Percentiles rank a stretch among this genome's conserved stretches.
These are phyloP conservation scores for Dichomitus squalens DNA, from an alignment of 1,284 basidiomycete genomes.

Conservation along the genomic window DNA sequence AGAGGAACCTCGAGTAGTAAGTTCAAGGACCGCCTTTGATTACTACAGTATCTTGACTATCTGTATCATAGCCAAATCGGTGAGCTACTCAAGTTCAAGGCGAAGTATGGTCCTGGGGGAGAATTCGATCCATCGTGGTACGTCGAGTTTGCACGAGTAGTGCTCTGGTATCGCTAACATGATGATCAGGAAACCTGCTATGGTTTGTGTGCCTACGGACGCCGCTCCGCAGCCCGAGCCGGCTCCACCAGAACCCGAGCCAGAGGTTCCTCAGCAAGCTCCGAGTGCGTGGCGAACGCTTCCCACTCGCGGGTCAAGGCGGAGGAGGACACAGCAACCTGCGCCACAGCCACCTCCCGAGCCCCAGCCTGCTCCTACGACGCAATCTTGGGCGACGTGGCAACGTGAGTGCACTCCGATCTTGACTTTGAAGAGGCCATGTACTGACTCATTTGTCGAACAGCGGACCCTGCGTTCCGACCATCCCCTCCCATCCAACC, in stretches of 20 bases:
- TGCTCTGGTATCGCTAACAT: conserved; percentile 7
- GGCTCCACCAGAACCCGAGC: conserved; percentile 19
- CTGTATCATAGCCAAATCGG: conserved; percentile 60
- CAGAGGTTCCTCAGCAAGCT: conserved; percentile 28
- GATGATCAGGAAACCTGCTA: conserved; percentile 48
- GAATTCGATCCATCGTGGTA: conserved; percentile 77
- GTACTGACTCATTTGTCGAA: neutral
- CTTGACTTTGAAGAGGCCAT: neutral
- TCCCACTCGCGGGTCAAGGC: conserved; percentile 31
- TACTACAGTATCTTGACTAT: neutral
- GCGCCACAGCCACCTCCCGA: conserved; percentile 27
- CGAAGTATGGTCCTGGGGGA: conserved; percentile 75
- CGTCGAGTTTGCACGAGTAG: conserved; percentile 27
- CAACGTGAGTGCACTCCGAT: conserved; percentile 51
- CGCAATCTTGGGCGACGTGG: conserved; percentile 65
- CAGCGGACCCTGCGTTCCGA: conserved; percentile 25
- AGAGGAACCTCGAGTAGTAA: conserved; percentile 70
- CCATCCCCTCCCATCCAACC: conserved; percentile 46
- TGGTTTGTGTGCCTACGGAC: conserved; percentile 29
- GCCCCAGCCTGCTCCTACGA: conserved; percentile 25
- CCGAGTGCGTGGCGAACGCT: conserved; percentile 64
- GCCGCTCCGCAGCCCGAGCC: conserved; percentile 21
- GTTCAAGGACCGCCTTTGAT: conserved; percentile 33
- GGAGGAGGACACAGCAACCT: conserved; percentile 28
- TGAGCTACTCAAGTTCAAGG: conserved; percentile 61